These are phyloP conservation scores for Platanthera guangdongensis DNA, from an alignment of 106 monocot species.

Conservation along the genomic window DNA sequence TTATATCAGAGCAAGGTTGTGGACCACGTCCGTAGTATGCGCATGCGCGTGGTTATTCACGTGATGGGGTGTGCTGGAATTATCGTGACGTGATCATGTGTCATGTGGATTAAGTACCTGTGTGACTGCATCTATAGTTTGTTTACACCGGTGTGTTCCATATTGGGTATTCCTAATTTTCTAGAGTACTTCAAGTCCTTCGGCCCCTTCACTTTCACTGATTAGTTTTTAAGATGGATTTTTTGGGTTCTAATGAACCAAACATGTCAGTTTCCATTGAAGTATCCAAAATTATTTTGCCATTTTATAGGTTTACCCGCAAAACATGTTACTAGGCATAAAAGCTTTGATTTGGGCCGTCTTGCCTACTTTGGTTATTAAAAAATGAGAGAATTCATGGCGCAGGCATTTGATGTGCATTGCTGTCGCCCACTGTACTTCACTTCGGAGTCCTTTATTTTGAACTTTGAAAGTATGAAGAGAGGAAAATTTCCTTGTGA, in stretches of 20 bases:
- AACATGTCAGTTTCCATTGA: not conserved
- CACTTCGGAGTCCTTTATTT: not conserved
- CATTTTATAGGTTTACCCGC: not conserved
- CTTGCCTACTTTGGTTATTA: not conserved
- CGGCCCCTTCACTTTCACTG: too few species aligned
- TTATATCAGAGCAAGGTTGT: too few species aligned
- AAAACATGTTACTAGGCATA: not conserved
- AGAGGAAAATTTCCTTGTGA: not conserved
- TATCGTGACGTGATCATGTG: too few species aligned
- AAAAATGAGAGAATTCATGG: not conserved
- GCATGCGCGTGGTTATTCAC: too few species aligned
- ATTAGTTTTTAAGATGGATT: not conserved
- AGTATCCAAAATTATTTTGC: not conserved
- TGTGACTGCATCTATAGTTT: too few species aligned
- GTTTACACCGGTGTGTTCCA: too few species aligned
- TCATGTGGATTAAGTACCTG: too few species aligned
- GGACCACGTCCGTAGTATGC: too few species aligned
- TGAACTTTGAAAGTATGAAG: not conserved
- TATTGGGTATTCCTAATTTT: too few species aligned
- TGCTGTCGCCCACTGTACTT: not conserved
- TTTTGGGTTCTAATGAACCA: not conserved
- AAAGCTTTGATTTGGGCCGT: not conserved
- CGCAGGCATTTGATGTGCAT: not conserved
- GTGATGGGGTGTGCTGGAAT: too few species aligned
- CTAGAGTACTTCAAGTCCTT: too few species aligned